phyloP scores from a whole-genome alignment of 2,329 filamentous ascomycete genomes.

The Exophiala alcalophila region DNA sequence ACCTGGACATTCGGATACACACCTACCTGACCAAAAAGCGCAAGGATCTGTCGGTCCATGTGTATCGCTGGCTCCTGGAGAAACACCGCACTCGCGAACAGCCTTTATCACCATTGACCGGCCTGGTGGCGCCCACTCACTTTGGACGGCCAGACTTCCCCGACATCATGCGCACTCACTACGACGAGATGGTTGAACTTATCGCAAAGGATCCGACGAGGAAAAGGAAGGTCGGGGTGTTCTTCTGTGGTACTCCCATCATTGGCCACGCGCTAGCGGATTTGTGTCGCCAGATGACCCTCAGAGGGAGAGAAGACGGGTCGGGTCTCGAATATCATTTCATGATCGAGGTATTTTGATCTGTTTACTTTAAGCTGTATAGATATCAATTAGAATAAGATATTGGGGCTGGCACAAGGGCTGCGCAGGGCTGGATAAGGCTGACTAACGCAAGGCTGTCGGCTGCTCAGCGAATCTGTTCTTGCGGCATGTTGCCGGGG shows the following conservation, averaged over 20 bases:
- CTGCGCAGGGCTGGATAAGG: no score
- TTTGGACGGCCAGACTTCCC: slow-evolving; percentile 57
- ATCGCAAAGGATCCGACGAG: slow-evolving; percentile 22
- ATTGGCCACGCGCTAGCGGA: slow-evolving; percentile 57
- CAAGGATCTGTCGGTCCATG: slow-evolving; percentile 52
- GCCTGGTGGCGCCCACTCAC: slow-evolving; percentile 52
- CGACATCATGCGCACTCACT: slow-evolving; percentile 53
- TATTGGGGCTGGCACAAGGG: no score
- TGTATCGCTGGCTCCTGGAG: slow-evolving; percentile 58
- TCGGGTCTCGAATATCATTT: slow-evolving; percentile 56
- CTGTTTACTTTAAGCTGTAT: no score
- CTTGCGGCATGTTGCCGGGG: no score
- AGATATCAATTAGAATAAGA: no score
- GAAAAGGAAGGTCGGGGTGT: slow-evolving; percentile 49
- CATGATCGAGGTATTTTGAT: slow-evolving; percentile 59
- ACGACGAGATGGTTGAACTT: slow-evolving; percentile 51
- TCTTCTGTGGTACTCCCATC: slow-evolving; percentile 56
- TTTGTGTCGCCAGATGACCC: slow-evolving; percentile 51
- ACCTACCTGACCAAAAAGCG: slow-evolving; percentile 58
- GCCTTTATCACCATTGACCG: slow-evolving; percentile 42
- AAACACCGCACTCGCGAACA: slow-evolving; percentile 53
- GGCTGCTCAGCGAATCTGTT: no score
- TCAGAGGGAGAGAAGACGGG: slow-evolving; percentile 50
- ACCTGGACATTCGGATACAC: slow-evolving; percentile 54
- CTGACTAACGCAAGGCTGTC: no score